Percentiles rank a stretch among this genome's conserved stretches.
These are phyloP conservation scores for Porphyrellus cyaneotinctus DNA, from an alignment of 768 basidiomycete species.

Conservation along the genomic window DNA sequence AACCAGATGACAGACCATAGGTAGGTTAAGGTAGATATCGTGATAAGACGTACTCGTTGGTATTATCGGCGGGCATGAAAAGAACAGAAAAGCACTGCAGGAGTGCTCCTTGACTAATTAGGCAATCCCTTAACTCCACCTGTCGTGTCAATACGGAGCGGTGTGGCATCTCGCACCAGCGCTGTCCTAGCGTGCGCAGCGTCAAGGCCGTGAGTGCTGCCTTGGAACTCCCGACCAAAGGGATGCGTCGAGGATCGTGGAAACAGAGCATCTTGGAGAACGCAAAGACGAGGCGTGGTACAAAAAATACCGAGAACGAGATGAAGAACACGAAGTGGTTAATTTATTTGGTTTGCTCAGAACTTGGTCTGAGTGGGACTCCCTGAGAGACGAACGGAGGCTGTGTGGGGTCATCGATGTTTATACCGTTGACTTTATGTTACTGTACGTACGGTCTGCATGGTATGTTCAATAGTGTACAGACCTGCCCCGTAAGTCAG, in stretches of 20 bases:
- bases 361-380: slow-evolving; percentile 17
- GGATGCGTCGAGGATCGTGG: slow-evolving; percentile 25
- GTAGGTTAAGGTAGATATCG: slow-evolving; percentile 6
- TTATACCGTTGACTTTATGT: too few relatives aligned
- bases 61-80: slow-evolving; percentile 1
- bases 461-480: too few relatives aligned
- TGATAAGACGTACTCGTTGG: slow-evolving; percentile 6
- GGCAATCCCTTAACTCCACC: background rate
- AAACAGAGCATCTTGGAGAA: slow-evolving; percentile 23
- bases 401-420: too few relatives aligned
- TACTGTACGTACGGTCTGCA: too few relatives aligned
- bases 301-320: slow-evolving; percentile 14
- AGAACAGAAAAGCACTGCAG: background rate
- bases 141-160: background rate
- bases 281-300: slow-evolving; percentile 7
- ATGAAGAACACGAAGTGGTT: slow-evolving; percentile 26
- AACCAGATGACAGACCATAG: background rate
- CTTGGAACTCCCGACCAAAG: slow-evolving; percentile 12
- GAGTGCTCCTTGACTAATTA: background rate
- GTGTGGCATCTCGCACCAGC: slow-evolving; percentile 9
- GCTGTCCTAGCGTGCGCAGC: slow-evolving; percentile 15
- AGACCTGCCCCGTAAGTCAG: too few relatives aligned
- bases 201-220: slow-evolving; percentile 7
- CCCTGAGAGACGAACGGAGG: too few relatives aligned
- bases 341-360: slow-evolving; percentile 27